Conservation (phyloP, 2,329 filamentous ascomycete genomes). For the Parastagonospora nodorum region DNA sequence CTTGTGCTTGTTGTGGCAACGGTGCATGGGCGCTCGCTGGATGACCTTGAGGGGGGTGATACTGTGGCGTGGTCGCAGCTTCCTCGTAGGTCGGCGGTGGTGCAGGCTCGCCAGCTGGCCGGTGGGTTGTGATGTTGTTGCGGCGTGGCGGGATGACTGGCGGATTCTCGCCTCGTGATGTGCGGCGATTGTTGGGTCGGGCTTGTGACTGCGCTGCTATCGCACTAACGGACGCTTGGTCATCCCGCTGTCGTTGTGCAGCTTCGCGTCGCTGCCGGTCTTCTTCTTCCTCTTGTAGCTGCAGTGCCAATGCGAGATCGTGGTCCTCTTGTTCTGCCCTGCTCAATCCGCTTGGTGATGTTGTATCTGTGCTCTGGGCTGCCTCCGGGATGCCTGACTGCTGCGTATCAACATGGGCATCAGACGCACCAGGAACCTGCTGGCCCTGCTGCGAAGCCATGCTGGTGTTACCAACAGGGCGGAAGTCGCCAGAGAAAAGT, state of each 20-base stretch:
- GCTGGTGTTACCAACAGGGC: conserved; percentile 69
- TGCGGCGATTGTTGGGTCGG: conserved; percentile 30
- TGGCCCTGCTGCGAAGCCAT: conserved; percentile 34
- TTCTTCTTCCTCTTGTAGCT: conserved; percentile 94
- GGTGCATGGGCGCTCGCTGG: conserved; percentile 48
- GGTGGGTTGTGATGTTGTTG: conserved; percentile 43
- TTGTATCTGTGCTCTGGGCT: conserved; percentile 19
- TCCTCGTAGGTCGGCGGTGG: conserved; percentile 71
- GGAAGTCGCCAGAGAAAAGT: conserved; percentile 90
- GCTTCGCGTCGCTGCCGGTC: conserved; percentile 68
- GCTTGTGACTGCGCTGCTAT: conserved; percentile 57
- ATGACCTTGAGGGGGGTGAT: conserved; percentile 56
- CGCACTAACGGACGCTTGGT: conserved; percentile 69
- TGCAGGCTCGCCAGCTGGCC: conserved; percentile 53
- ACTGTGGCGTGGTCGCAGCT: conserved; percentile 61
- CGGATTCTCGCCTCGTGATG: conserved; percentile 42
- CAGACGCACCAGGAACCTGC: conserved; percentile 32
- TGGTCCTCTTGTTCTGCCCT: conserved; percentile 78
- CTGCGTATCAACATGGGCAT: conserved; percentile 40
- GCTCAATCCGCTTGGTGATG: conserved; percentile 39
- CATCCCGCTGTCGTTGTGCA: conserved; percentile 69
- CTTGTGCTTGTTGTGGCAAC: conserved; percentile 23
- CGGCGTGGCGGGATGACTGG: conserved; percentile 54
- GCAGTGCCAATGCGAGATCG: conserved; percentile 84
- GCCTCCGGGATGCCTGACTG: conserved; percentile 9